Conservation (phyloP, 1,139 yeast species). For the Blastobotrys illinoisensis region DNA sequence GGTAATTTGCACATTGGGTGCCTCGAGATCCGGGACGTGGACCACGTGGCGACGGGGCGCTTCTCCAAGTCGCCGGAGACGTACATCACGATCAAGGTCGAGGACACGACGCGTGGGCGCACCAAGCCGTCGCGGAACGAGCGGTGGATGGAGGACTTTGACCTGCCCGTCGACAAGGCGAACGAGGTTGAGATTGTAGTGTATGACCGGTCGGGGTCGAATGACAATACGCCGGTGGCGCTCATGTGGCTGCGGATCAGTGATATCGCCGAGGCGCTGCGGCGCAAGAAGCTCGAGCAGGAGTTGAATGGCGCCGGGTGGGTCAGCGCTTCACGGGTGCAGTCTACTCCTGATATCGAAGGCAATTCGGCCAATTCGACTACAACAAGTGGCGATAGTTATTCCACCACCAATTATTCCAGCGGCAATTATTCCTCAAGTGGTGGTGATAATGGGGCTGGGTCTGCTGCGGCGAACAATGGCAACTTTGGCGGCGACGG, state of each 20-base stretch:
- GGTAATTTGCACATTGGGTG: slow-evolving; percentile 71
- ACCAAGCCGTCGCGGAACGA: slow-evolving; percentile 74
- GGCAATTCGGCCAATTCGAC: too few species aligned
- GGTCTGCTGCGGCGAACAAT: slow-evolving; percentile 5
- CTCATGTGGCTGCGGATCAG: slow-evolving; percentile 84
- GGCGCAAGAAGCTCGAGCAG: slow-evolving; percentile 80
- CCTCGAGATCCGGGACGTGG: slow-evolving; percentile 79
- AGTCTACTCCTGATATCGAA: slow-evolving; percentile 18
- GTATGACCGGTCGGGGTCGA: slow-evolving; percentile 57
- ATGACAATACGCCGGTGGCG: slow-evolving; percentile 74
- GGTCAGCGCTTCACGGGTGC: slow-evolving; percentile 65
- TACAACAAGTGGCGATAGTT: too few species aligned
- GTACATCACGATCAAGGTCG: slow-evolving; percentile 70
- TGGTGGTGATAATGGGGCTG: slow-evolving; percentile 10
- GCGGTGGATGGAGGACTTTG: slow-evolving; percentile 79
- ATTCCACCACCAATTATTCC: too few species aligned
- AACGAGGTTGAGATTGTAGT: slow-evolving; percentile 86
- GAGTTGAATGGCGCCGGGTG: slow-evolving; percentile 74
- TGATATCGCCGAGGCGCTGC: slow-evolving; percentile 88
- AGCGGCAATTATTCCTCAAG: too few species aligned
- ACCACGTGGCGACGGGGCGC: slow-evolving; percentile 80
- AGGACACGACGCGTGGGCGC: slow-evolving; percentile 74
- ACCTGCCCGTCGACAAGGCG: slow-evolving; percentile 78
- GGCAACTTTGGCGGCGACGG: not conserved
- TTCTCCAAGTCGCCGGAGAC: slow-evolving; percentile 79